phyloP scores from a whole-genome alignment of 495 filamentous ascomycete species.

The Filosporella fistucella region DNA sequence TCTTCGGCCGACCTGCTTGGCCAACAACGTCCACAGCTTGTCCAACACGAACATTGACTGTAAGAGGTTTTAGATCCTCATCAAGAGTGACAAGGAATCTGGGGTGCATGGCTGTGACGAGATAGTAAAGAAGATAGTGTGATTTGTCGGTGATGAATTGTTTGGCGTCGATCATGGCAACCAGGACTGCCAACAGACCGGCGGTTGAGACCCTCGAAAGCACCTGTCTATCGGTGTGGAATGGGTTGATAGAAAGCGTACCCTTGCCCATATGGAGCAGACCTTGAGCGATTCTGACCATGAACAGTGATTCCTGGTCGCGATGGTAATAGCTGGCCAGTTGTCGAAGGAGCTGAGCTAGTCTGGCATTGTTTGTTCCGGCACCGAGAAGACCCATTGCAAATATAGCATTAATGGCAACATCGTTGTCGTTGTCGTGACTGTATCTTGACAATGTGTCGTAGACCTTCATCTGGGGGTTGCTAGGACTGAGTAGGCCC shows the following conservation, averaged over 20 bases:
- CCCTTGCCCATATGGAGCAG: conserved; percentile 99
- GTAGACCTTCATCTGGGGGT: conserved; percentile 99
- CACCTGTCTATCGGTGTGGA: conserved; percentile 97
- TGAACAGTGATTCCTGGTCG: conserved; percentile 92
- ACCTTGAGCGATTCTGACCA: conserved; percentile 98
- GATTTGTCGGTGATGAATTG: conserved; percentile 84
- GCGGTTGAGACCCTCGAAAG: conserved; percentile 87
- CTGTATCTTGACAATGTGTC: conserved; percentile 97
- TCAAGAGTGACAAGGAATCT: conserved; percentile 94
- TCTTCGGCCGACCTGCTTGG: conserved; percentile 94
- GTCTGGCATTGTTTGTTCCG: conserved; percentile 94
- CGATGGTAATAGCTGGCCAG: conserved; percentile 97
- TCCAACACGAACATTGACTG: conserved; percentile 93
- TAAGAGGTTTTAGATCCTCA: conserved; percentile 88
- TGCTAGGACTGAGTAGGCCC: conserved; percentile 93
- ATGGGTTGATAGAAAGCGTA: conserved; percentile 89
- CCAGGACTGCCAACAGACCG: conserved; percentile 82
- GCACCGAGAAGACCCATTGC: conserved; percentile 97
- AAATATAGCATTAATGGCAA: conserved; percentile 97
- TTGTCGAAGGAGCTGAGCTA: conserved; percentile 91
- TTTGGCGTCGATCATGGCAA: conserved; percentile 92
- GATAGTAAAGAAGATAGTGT: conserved; percentile 96
- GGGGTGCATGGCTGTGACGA: conserved; percentile 96
- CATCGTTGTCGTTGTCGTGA: conserved; percentile 98
- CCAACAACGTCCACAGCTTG: conserved; percentile 98